A percentile compares a stretch with the other conserved stretches of the same genome.
These are phyloP conservation scores for Malus fusca DNA, from an alignment of 306 rosid species.

Conservation along the genomic window DNA sequence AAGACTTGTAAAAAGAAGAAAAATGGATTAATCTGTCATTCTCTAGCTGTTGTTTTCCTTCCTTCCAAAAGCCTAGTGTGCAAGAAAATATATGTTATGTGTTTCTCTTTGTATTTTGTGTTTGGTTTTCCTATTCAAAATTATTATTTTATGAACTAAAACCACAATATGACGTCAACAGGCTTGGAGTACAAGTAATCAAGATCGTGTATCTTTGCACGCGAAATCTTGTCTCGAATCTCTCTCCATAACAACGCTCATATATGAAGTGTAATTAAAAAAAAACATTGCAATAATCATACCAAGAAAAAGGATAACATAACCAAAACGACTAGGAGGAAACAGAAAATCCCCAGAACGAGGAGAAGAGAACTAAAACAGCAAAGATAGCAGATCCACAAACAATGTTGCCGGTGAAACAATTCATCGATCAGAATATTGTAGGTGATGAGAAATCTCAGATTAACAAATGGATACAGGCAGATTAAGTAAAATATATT, in stretches of 20 bases:
- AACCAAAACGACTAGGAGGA: background rate
- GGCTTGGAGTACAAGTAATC: background rate
- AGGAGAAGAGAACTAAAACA: background rate
- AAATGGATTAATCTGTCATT: background rate
- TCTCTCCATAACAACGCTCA: background rate
- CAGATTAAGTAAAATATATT: background rate
- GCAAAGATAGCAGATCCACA: background rate
- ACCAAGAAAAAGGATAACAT: too few species aligned
- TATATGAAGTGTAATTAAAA: too few species aligned
- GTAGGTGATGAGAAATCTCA: background rate
- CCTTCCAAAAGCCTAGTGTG: background rate
- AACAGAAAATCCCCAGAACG: too few species aligned
- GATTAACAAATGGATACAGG: background rate
- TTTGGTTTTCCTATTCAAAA: background rate
- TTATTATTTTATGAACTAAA: background rate
- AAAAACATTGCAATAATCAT: too few species aligned
- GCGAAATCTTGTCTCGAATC: background rate
- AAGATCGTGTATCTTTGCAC: background rate
- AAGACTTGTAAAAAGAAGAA: background rate
- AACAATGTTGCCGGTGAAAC: background rate
- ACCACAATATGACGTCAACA: background rate
- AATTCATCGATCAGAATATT: background rate
- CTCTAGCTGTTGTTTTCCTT: background rate
- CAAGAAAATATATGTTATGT: background rate
- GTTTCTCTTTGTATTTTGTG: background rate